A percentile compares a stretch with the other conserved stretches of the same genome.
phyloP scores from a whole-genome alignment of 2,329 filamentous ascomycete genomes.

The Keithomyces neogunnii region DNA sequence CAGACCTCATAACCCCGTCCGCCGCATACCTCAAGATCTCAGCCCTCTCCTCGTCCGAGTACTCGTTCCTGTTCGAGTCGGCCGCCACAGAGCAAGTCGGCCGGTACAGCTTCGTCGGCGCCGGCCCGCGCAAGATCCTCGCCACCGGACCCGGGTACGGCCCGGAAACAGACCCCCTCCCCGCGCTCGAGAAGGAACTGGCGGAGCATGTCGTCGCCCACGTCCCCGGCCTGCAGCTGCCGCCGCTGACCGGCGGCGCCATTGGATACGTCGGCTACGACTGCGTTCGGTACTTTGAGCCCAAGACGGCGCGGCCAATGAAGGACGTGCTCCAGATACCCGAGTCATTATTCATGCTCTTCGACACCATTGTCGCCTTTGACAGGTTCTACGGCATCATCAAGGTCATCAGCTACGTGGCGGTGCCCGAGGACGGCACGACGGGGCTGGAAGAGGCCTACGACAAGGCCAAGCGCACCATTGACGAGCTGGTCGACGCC shows the following conservation, averaged over 20 bases:
- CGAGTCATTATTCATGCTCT: conserved; percentile 95
- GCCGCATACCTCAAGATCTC: conserved; percentile 90
- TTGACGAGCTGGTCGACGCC: conserved; percentile 60
- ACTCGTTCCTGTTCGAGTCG: conserved; percentile 93
- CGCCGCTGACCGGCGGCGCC: conserved; percentile 81
- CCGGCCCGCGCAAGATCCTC: conserved; percentile 69
- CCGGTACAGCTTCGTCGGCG: conserved; percentile 90
- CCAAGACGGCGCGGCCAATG: conserved; percentile 82
- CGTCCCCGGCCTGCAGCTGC: conserved; percentile 73
- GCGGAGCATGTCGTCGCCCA: conserved; percentile 70
- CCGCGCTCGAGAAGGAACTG: conserved; percentile 73
- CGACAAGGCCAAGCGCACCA: conserved; percentile 52
- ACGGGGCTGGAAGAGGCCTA: conserved; percentile 54
- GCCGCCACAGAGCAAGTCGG: conserved; percentile 90
- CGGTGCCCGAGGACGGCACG: conserved; percentile 49
- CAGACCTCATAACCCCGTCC: conserved; percentile 91
- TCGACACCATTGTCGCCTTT: conserved; percentile 87
- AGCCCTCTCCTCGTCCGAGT: conserved; percentile 55
- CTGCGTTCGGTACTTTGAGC: conserved; percentile 96
- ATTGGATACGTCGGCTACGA: conserved; percentile 98
- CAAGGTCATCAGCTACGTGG: conserved; percentile 87
- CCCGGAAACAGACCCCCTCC: conserved; percentile 74
- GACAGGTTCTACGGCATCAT: conserved; percentile 91
- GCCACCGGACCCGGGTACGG: conserved; percentile 85
- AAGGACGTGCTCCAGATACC: conserved; percentile 84